Percentiles rank a stretch among this genome's conserved stretches.
Conservation (phyloP, 2,329 filamentous ascomycete genomes). For the Colletotrichum caudatum region DNA sequence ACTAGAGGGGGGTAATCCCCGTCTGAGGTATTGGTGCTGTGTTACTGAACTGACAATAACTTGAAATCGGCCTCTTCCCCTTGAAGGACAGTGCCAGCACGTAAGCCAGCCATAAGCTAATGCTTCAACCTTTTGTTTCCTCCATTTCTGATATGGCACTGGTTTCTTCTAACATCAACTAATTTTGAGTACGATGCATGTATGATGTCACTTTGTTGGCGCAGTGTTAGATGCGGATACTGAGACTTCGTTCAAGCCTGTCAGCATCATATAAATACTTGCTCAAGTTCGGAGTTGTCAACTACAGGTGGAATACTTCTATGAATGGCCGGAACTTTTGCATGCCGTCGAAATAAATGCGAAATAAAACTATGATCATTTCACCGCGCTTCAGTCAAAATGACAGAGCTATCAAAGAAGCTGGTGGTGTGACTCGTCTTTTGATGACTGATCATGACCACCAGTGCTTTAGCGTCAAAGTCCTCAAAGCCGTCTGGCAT, state of each 20-base stretch:
- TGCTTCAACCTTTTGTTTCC: not conserved
- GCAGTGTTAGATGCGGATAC: not conserved
- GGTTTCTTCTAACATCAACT: no score
- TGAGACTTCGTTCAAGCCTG: not conserved
- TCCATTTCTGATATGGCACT: not conserved
- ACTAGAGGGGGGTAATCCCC: no score
- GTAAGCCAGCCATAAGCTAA: not conserved
- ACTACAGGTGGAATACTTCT: not conserved
- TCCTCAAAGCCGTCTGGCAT: conserved; percentile 69
- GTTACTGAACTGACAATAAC: no score
- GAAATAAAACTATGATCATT: not conserved
- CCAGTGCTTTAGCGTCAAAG: conserved; percentile 75
- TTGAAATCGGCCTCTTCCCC: not conserved
- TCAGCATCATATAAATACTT: not conserved
- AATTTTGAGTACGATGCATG: not conserved
- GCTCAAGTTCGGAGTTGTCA: not conserved
- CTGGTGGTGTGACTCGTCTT: not conserved
- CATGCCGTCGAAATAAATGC: not conserved
- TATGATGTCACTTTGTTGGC: not conserved
- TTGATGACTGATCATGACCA: not conserved
- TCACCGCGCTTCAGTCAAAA: not conserved
- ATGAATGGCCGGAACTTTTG: not conserved
- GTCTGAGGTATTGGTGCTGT: not conserved
- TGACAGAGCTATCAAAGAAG: not conserved
- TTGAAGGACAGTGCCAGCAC: not conserved